These are phyloP conservation scores for Termitomyces sp. DNA, from an alignment of 768 basidiomycete species.

Conservation along the genomic window DNA sequence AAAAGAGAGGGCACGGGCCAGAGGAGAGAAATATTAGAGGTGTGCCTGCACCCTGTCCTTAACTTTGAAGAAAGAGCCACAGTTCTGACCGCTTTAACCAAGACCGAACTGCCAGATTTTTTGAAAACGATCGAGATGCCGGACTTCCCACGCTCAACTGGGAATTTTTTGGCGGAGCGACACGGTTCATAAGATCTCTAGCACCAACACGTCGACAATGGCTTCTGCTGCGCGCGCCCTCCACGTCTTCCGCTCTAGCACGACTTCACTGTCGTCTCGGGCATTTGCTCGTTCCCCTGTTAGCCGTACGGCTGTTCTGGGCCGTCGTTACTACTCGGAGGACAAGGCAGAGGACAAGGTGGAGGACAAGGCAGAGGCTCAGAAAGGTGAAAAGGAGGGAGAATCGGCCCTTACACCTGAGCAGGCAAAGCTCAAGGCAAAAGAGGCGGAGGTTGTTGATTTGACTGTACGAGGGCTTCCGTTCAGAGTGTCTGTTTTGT, in stretches of 20 bases:
- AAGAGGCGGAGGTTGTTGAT: constrained; percentile 78
- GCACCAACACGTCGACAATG: constrained; percentile 10
- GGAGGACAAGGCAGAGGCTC: constrained; percentile 12
- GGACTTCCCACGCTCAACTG: constrained; percentile 10
- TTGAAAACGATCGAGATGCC: not conserved
- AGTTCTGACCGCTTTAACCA: not conserved
- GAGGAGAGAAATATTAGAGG: constrained; percentile 1
- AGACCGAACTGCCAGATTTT: not conserved
- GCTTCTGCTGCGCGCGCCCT: constrained; percentile 44
- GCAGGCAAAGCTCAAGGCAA: constrained; percentile 64
- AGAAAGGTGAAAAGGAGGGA: constrained; percentile 17
- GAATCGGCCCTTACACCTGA: constrained; percentile 16
- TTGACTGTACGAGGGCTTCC: constrained; percentile 55
- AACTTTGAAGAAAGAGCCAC: constrained; percentile 5
- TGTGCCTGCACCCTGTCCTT: constrained; percentile 10
- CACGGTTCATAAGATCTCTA: constrained; percentile 3
- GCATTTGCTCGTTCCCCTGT: constrained; percentile 33
- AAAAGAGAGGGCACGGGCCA: not conserved
- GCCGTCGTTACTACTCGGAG: constrained; percentile 55
- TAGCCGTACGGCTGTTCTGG: constrained; percentile 19
- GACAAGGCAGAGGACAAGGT: constrained; percentile 30
- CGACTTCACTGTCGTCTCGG: constrained; percentile 49
- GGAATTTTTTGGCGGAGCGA: constrained; percentile 14
- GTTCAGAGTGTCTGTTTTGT: not conserved
- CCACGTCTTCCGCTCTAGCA: constrained; percentile 53